These are phyloP conservation scores for Suillus subalutaceus DNA, from an alignment of 768 basidiomycete species.

Conservation along the genomic window DNA sequence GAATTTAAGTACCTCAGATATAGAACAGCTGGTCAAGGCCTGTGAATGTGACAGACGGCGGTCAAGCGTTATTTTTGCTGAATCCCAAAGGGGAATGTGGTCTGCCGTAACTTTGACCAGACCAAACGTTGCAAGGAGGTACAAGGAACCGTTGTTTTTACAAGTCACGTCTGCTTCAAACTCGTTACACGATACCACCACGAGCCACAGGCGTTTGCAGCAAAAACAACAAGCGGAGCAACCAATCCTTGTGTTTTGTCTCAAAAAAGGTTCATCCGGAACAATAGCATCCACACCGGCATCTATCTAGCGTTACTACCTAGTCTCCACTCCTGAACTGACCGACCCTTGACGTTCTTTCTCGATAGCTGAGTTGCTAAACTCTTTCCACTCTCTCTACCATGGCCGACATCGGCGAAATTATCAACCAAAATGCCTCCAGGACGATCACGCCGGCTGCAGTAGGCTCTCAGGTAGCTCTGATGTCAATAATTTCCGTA, in stretches of 20 bases:
- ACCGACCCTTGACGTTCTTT: constrained; percentile 26
- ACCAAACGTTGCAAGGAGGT: neutral
- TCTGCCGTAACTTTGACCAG: neutral
- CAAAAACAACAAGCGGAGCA: constrained; percentile 3
- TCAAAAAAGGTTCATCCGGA: constrained; percentile 6
- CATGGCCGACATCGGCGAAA: constrained; percentile 36
- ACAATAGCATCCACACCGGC: constrained; percentile 16
- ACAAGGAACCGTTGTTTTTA: neutral
- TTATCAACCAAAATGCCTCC: constrained; percentile 37
- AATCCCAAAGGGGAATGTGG: neutral
- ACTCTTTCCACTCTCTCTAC: constrained; percentile 22
- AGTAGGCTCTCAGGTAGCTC: constrained; percentile 74
- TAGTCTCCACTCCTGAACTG: neutral
- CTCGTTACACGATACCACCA: neutral
- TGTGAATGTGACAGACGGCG: too few species aligned
- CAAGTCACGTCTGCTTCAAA: neutral
- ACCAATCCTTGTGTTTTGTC: constrained; percentile 1
- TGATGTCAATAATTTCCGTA: constrained; percentile 78
- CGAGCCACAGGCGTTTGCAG: neutral
- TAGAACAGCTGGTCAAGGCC: neutral
- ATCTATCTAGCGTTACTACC: neutral
- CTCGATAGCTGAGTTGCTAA: constrained; percentile 16
- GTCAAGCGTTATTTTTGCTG: too few species aligned
- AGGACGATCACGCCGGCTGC: constrained; percentile 81
- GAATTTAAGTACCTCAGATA: neutral